Evolutionary conservation across 257 asterid species (phyloP).

Genomic region (Pogostemon cablin): DNA sequence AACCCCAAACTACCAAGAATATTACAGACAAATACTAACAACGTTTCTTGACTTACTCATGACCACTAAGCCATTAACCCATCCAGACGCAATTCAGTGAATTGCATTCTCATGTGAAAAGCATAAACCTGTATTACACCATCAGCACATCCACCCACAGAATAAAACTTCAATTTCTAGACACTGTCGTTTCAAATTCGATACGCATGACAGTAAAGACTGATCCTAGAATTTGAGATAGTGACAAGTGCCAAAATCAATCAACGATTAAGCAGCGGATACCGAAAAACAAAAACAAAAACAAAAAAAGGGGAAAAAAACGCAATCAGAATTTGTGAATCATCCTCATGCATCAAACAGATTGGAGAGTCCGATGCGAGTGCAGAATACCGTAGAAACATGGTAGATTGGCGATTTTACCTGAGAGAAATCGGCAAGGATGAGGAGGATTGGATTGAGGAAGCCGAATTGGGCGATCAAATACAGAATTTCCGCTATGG

Average conservation of each 20-base stretch:
- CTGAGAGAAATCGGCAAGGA: background rate
- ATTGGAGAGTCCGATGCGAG: background rate
- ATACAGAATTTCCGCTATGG: background rate
- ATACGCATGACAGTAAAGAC: background rate
- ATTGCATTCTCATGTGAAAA: background rate
- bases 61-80: background rate
- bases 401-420: conserved; percentile 17
- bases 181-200: background rate
- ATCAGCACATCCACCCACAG: background rate
- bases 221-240: background rate
- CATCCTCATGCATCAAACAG: conserved; percentile 17
- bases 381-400: conserved; percentile 4
- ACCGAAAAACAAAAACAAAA: background rate
- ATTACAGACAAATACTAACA: background rate
- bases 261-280: background rate
- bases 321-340: background rate
- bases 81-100: background rate
- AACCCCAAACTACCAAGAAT: background rate
- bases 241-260: background rate
- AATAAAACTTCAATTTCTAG: conserved; percentile 7
- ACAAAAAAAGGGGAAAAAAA: background rate
- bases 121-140: background rate
- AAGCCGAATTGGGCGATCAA: conserved; percentile 4
- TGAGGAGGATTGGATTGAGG: conserved; percentile 7
- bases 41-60: background rate